Evolutionary conservation across 305 asterid genomes (phyloP).

Genomic region (Lippia alba): DNA sequence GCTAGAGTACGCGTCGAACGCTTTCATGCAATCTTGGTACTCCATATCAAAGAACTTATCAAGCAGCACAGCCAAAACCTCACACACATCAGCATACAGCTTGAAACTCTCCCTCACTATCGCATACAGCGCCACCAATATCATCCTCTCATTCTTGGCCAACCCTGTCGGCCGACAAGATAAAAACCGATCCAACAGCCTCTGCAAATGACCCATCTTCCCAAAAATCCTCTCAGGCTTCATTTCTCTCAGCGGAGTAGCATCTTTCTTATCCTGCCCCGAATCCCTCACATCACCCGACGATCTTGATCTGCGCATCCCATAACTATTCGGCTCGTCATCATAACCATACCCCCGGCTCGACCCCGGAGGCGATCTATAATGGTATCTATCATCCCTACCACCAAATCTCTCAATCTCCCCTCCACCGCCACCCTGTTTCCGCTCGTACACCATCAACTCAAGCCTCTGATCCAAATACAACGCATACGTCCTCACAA

Average conservation of each 20-base stretch:
- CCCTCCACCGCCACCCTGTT: conserved; percentile 48
- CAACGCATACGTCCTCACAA: conserved; percentile 74
- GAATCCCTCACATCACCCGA: conserved; percentile 72
- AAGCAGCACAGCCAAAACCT: conserved; percentile 75
- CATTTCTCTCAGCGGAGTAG: conserved; percentile 82
- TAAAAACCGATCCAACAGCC: conserved; percentile 77
- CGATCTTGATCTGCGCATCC: conserved; percentile 76
- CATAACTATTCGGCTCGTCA: conserved; percentile 48
- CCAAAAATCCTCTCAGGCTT: conserved; percentile 71
- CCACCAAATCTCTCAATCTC: conserved; percentile 49
- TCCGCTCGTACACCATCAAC: conserved; percentile 63
- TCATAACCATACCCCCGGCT: conserved; percentile 57
- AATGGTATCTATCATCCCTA: conserved; percentile 55
- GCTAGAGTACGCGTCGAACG: conserved; percentile 71
- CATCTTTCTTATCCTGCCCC: conserved; percentile 53
- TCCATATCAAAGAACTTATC: conserved; percentile 90
- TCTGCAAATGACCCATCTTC: conserved; percentile 85
- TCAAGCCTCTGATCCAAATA: conserved; percentile 89
- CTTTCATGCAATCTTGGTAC: conserved; percentile 80
- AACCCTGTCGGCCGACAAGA: conserved; percentile 76
- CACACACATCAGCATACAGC: conserved; percentile 84
- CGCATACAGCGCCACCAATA: conserved; percentile 72
- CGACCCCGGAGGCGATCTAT: conserved; percentile 66
- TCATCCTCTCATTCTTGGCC: conserved; percentile 83
- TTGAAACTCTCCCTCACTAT: conserved; percentile 77